phyloP scores from a whole-genome alignment of 106 monocot genomes.

The Iris macrosiphon region DNA sequence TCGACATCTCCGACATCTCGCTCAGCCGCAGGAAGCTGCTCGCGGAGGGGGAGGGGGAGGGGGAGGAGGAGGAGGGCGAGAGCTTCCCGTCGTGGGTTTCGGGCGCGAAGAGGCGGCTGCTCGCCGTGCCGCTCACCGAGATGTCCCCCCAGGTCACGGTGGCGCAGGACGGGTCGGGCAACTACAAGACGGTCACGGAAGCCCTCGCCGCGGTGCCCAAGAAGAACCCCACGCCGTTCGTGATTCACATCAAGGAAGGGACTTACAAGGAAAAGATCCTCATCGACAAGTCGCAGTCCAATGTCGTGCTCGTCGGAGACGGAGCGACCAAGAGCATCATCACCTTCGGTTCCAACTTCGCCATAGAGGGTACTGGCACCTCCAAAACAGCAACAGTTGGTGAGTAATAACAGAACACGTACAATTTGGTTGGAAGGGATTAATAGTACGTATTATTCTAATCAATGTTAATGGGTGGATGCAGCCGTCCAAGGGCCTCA shows the following conservation, averaged over 20 bases:
- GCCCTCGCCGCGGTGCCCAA: conserved; percentile 7
- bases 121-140: conserved; percentile 1
- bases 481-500: conserved; percentile 25
- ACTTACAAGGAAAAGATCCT: conserved; percentile 19
- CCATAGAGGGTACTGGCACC: conserved; percentile 12
- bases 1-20: conserved; percentile 34
- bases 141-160: conserved; percentile 20
- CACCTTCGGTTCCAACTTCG: conserved; percentile 17
- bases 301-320: conserved; percentile 32
- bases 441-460: too few relatives aligned
- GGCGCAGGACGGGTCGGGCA: conserved; percentile 23
- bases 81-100: conserved; percentile 12
- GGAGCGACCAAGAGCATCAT: conserved; percentile 20
- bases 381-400: conserved; percentile 31
- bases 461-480: too few relatives aligned
- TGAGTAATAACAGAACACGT: too few relatives aligned
- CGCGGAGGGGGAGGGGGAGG: neutral
- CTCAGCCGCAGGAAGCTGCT: too few relatives aligned
- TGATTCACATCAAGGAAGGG: conserved; percentile 28
- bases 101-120: conserved; percentile 5
- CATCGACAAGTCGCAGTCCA: conserved; percentile 4
- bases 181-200: conserved; percentile 26
- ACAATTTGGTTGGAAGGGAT: too few relatives aligned
- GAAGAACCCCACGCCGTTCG: conserved; percentile 5
- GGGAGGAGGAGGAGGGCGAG: neutral